phyloP scores from a whole-genome alignment of 2,329 filamentous ascomycete genomes.

The Ophidiomyces ophidiicola region DNA sequence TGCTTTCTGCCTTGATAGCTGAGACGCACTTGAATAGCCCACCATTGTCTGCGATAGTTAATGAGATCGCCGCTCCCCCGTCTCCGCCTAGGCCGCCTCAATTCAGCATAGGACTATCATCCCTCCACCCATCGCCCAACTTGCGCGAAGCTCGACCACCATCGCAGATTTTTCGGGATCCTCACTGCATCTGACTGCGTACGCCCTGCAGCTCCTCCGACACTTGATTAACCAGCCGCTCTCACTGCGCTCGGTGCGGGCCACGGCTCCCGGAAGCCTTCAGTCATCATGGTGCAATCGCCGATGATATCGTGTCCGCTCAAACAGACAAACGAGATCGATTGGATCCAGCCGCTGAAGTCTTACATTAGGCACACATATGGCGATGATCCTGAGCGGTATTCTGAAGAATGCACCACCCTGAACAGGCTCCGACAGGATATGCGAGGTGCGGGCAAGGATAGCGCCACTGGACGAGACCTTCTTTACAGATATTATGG shows the following conservation, averaged over 20 bases:
- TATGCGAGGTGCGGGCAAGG: slow-evolving; percentile 93
- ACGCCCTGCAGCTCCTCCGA: slow-evolving; percentile 1
- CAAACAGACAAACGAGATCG: slow-evolving; percentile 91
- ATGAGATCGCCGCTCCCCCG: neutral
- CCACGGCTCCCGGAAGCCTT: slow-evolving; percentile 1
- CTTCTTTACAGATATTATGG: slow-evolving; percentile 95
- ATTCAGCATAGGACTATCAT: neutral
- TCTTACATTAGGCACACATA: slow-evolving; percentile 86
- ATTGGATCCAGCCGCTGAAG: slow-evolving; percentile 90
- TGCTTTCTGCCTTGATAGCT: too few species aligned
- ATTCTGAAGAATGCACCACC: slow-evolving; percentile 86
- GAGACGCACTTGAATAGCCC: too few species aligned
- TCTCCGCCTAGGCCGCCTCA: neutral
- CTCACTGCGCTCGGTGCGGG: neutral
- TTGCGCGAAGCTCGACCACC: slow-evolving; percentile 1
- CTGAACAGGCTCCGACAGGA: slow-evolving; percentile 93
- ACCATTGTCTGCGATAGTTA: too few species aligned
- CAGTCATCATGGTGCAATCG: slow-evolving; percentile 58
- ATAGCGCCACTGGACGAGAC: slow-evolving; percentile 86
- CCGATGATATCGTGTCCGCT: slow-evolving; percentile 93
- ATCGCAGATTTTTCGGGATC: neutral
- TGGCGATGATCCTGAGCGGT: slow-evolving; percentile 91
- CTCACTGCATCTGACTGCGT: neutral
- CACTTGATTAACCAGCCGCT: slow-evolving; percentile 11
- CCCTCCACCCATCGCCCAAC: neutral